Evolutionary conservation across 202 grass and related monocot genomes (phyloP).

Genomic region (Setaria italica): DNA sequence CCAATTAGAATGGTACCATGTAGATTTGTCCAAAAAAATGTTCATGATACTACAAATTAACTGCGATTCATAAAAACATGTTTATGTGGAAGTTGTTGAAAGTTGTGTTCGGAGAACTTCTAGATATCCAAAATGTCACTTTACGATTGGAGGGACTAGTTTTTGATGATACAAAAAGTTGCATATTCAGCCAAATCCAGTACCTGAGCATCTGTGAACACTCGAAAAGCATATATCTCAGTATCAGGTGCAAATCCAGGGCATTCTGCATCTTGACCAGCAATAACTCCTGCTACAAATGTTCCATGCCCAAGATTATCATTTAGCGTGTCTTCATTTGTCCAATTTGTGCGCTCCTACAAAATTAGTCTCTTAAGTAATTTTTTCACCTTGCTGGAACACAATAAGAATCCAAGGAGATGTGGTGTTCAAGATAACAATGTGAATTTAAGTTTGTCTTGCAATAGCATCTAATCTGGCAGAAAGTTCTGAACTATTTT

Average conservation of each 20-base stretch:
- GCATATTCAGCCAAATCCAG: constrained; percentile 56
- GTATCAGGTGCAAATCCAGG: constrained; percentile 94
- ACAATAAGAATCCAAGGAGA: constrained; percentile 4
- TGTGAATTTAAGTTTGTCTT: constrained; percentile 23
- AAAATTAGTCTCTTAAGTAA: constrained; percentile 47
- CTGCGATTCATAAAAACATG: neutral
- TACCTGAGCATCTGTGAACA: constrained; percentile 99
- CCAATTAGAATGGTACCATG: neutral
- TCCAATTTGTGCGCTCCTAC: constrained; percentile 99
- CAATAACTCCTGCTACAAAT: constrained; percentile 97
- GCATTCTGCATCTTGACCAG: constrained; percentile 95
- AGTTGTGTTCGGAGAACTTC: neutral
- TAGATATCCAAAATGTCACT: neutral
- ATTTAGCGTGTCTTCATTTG: constrained; percentile 98
- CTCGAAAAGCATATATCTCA: constrained; percentile 96
- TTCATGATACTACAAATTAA: neutral
- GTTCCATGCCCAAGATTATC: constrained; percentile 98
- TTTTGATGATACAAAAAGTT: neutral
- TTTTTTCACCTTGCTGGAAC: constrained; percentile 14
- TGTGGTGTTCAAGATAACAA: constrained; percentile 37
- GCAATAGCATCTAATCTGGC: constrained; percentile 34
- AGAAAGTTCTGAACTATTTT: constrained; percentile 23
- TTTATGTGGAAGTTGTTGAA: neutral
- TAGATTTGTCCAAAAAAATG: neutral
- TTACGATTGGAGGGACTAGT: neutral